A percentile compares a stretch with the other conserved stretches of the same genome.
Conservation (phyloP, 1,139 yeast genomes). For the Yamadazyma pseudoaaseri region DNA sequence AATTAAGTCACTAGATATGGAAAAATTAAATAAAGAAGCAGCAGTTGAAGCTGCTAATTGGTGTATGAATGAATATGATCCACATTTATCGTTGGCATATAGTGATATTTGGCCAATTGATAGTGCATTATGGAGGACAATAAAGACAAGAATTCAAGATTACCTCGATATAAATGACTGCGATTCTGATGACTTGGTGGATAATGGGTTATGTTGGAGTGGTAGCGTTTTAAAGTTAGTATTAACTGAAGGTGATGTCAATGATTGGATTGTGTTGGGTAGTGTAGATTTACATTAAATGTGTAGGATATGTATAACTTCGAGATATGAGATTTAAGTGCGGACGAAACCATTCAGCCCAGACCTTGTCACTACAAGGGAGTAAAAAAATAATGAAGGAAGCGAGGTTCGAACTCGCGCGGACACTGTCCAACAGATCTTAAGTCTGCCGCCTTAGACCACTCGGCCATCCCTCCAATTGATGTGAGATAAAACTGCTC, state of each 20-base stretch:
- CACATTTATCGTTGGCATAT: slow-evolving; percentile 74
- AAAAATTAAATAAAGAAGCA: slow-evolving; percentile 26
- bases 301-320: neutral
- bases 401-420: slow-evolving; percentile 90
- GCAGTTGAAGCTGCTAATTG: slow-evolving; percentile 49
- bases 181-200: slow-evolving; percentile 34
- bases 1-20: slow-evolving; percentile 25
- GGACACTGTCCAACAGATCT: slow-evolving; percentile 51
- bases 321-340: too few relatives aligned
- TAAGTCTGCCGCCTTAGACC: slow-evolving; percentile 58
- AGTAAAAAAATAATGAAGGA: slow-evolving; percentile 60
- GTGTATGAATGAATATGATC: slow-evolving; percentile 60
- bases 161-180: slow-evolving; percentile 55
- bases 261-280: slow-evolving; percentile 70
- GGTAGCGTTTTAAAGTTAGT: slow-evolving; percentile 72
- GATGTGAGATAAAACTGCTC: neutral
- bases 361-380: too few relatives aligned
- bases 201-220: slow-evolving; percentile 52
- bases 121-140: slow-evolving; percentile 65
- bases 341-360: too few relatives aligned
- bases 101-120: slow-evolving; percentile 67
- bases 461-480: slow-evolving; percentile 53
- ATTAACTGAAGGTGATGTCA: slow-evolving; percentile 71
- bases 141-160: slow-evolving; percentile 69
- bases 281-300: slow-evolving; percentile 26